Percentiles rank a stretch among this genome's conserved stretches.
Conservation (phyloP, 106 monocot species). For the Amphibolis antarctica region DNA sequence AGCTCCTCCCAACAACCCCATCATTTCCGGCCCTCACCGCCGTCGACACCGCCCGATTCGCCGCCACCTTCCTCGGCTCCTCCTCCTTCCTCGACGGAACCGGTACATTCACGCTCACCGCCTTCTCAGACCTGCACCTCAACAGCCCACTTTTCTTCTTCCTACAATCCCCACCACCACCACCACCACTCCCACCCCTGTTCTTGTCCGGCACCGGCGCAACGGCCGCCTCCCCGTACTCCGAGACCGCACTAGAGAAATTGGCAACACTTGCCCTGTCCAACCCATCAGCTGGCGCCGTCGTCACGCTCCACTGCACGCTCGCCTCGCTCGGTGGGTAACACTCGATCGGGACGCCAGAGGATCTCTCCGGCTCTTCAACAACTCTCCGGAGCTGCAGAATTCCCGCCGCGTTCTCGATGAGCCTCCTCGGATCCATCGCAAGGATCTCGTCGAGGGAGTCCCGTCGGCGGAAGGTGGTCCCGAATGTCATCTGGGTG, state of each 20-base stretch:
- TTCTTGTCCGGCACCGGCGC: conserved; percentile 7
- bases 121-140: conserved; percentile 47
- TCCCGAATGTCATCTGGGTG: conserved; percentile 11
- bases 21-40: background rate
- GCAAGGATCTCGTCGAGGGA: conserved; percentile 31
- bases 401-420: background rate
- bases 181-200: conserved; percentile 1
- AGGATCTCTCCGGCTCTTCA: conserved; percentile 7
- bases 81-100: conserved; percentile 19
- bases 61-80: conserved; percentile 1
- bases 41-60: background rate
- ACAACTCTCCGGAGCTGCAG: background rate
- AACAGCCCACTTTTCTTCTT: conserved; percentile 17
- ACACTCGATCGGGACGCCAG: conserved; percentile 31
- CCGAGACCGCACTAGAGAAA: conserved; percentile 45
- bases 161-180: conserved; percentile 3
- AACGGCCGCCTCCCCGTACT: conserved; percentile 17
- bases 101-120: conserved; percentile 36
- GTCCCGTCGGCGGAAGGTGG: conserved; percentile 24
- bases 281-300: conserved; percentile 55
- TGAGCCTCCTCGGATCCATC: background rate
- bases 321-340: conserved; percentile 79
- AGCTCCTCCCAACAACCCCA: background rate
- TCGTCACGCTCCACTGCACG: conserved; percentile 64
- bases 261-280: conserved; percentile 39